These are phyloP conservation scores for Trichoderma pleuroti DNA, from an alignment of 2,329 filamentous ascomycete genomes.

Conservation along the genomic window DNA sequence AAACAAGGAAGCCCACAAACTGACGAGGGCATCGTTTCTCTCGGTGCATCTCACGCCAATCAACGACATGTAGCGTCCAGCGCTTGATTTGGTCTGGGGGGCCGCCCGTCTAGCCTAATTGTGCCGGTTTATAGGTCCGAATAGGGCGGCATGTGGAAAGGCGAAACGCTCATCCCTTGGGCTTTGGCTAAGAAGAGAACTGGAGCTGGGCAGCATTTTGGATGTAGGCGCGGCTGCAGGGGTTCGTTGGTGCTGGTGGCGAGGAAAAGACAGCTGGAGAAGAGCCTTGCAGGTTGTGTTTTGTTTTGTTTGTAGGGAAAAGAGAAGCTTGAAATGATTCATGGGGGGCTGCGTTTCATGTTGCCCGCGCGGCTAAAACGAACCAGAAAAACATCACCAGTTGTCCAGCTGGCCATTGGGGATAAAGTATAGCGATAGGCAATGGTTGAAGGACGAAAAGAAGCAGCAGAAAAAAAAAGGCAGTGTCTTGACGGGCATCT, in stretches of 20 bases:
- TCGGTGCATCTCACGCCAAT: not conserved
- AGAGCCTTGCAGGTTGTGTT: not conserved
- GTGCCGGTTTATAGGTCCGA: constrained; percentile 6
- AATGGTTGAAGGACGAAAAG: not conserved
- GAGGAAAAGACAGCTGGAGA: not conserved
- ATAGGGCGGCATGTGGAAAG: not conserved
- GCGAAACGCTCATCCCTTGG: constrained; percentile 7
- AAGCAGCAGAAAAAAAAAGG: not conserved
- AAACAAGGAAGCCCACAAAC: constrained; percentile 14
- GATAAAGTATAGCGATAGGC: not conserved
- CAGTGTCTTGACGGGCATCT: not conserved
- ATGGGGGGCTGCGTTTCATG: not conserved
- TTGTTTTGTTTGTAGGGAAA: not conserved
- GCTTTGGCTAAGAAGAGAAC: not conserved
- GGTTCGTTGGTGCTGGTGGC: not conserved
- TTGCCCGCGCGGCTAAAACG: not conserved
- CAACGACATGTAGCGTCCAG: not conserved
- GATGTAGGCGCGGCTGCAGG: constrained; percentile 9
- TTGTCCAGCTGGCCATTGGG: not conserved
- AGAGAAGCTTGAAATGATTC: not conserved
- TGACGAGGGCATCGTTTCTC: not conserved
- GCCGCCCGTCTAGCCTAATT: not conserved
- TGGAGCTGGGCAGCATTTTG: not conserved
- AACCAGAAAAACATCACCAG: not conserved
- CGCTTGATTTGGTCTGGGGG: not conserved